These are phyloP conservation scores for Salpingoeca rosetta DNA, from an alignment of 78 protist genomes.

Conservation along the genomic window DNA sequence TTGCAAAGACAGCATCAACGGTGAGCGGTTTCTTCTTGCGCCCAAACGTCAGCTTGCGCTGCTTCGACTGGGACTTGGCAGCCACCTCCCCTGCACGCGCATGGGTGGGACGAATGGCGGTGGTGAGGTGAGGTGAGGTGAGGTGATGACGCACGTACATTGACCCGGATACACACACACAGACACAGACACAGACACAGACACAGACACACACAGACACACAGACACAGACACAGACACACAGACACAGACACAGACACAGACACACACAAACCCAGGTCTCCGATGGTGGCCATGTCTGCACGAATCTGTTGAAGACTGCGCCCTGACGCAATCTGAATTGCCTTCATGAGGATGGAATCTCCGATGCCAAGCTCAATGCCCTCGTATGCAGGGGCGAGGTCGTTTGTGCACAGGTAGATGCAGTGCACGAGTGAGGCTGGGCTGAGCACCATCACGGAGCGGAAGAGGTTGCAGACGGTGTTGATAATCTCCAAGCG, in stretches of 20 bases:
- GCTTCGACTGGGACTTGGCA: not conserved
- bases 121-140: not conserved
- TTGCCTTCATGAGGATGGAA: conserved; percentile 50
- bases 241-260: too few relatives aligned
- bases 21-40: conserved; percentile 32
- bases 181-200: not conserved
- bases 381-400: conserved; percentile 76
- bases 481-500: conserved; percentile 32
- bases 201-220: too few relatives aligned
- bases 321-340: conserved; percentile 69
- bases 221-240: too few relatives aligned
- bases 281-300: too few relatives aligned
- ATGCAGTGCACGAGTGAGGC: conserved; percentile 34
- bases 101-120: too few relatives aligned
- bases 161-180: not conserved
- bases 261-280: too few relatives aligned
- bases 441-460: conserved; percentile 38
- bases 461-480: conserved; percentile 45
- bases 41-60: not conserved
- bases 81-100: not conserved
- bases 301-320: too few relatives aligned
- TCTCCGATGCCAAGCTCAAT: conserved; percentile 94
- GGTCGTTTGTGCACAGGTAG: conserved; percentile 51
- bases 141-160: conserved; percentile 13
- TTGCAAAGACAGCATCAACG: conserved; percentile 31